Percentiles rank a stretch among this genome's conserved stretches.
These are phyloP conservation scores for Boletus smithii DNA, from an alignment of 1,284 basidiomycete species.

Conservation along the genomic window DNA sequence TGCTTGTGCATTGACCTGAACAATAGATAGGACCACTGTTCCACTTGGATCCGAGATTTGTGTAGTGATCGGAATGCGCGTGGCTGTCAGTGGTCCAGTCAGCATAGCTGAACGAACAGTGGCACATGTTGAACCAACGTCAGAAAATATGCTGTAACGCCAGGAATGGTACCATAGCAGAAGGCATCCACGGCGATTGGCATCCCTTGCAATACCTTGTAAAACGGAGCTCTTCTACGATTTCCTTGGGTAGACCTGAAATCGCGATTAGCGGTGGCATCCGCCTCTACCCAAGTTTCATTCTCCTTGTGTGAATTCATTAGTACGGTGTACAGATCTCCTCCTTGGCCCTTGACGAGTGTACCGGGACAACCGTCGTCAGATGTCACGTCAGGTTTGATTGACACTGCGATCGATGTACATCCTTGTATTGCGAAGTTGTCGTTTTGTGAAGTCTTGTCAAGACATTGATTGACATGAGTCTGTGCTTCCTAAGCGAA, in stretches of 20 bases:
- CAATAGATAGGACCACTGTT: slow-evolving; percentile 92
- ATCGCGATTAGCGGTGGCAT: slow-evolving; percentile 50
- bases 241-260: slow-evolving; percentile 51
- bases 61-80: slow-evolving; percentile 94
- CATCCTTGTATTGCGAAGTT: neutral
- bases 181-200: slow-evolving; percentile 96
- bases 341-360: slow-evolving; percentile 36
- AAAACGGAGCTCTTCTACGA: slow-evolving; percentile 83
- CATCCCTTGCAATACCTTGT: slow-evolving; percentile 97
- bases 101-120: slow-evolving; percentile 1
- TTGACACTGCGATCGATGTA: neutral
- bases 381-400: neutral
- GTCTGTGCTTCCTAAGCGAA: slow-evolving; percentile 40
- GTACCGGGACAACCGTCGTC: slow-evolving; percentile 5
- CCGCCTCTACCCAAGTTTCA: slow-evolving; percentile 81
- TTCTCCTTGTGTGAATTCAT: slow-evolving; percentile 82
- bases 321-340: slow-evolving; percentile 62
- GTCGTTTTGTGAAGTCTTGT: slow-evolving; percentile 21
- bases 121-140: slow-evolving; percentile 47
- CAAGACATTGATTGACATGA: slow-evolving; percentile 54
- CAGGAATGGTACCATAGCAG: slow-evolving; percentile 87
- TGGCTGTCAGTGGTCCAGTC: slow-evolving; percentile 50
- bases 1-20: slow-evolving; percentile 45
- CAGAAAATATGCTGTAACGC: slow-evolving; percentile 84
- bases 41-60: slow-evolving; percentile 86